phyloP scores from a whole-genome alignment of 495 filamentous ascomycete genomes.

The Podospora pseudocomata region DNA sequence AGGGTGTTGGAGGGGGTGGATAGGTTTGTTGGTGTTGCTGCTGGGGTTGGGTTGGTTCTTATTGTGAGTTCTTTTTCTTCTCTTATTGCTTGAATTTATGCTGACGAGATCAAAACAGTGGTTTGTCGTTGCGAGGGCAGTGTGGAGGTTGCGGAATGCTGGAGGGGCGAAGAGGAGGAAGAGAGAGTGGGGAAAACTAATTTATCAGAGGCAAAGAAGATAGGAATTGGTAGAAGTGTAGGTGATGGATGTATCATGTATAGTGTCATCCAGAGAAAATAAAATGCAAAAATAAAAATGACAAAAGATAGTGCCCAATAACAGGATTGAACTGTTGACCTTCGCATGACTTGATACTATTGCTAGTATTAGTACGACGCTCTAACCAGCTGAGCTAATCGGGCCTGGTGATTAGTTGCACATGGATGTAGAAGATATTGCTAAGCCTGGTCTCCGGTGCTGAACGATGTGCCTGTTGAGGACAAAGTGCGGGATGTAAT shows the following conservation, averaged over 20 bases:
- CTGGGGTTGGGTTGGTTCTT: background rate
- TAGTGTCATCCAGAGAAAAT: background rate
- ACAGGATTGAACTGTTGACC: background rate
- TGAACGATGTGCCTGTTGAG: too few relatives aligned
- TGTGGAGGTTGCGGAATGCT: background rate
- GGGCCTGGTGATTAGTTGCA: background rate
- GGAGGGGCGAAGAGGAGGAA: background rate
- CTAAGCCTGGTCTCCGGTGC: too few relatives aligned
- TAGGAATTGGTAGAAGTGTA: background rate
- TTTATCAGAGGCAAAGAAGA: background rate
- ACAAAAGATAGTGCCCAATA: background rate
- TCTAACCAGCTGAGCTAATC: background rate
- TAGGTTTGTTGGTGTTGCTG: background rate
- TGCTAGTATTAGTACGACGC: background rate
- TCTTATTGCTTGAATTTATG: background rate
- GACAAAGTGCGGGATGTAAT: too few relatives aligned
- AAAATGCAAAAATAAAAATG: background rate
- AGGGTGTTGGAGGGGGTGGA: background rate
- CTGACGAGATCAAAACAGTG: background rate
- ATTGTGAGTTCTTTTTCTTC: background rate
- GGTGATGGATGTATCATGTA: background rate
- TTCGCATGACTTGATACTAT: background rate
- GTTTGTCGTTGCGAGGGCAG: background rate
- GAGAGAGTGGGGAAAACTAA: background rate
- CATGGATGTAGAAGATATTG: too few relatives aligned